phyloP scores from a whole-genome alignment of 106 monocot species.

The Xerophyta viscosa region DNA sequence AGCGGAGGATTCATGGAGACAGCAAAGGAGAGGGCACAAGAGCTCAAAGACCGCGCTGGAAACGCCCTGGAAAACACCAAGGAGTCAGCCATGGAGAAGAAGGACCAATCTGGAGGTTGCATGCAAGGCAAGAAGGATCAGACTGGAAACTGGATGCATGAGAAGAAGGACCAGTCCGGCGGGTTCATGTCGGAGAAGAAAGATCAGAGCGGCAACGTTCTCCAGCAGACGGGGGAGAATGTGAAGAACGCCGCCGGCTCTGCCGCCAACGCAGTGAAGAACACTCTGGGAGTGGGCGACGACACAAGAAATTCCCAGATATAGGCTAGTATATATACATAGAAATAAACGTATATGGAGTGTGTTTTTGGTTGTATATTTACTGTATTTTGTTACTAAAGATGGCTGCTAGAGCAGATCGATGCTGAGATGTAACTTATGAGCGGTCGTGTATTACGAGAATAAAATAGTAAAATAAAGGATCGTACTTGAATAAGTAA shows the following conservation, averaged over 20 bases:
- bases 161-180: background rate
- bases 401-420: too few relatives aligned
- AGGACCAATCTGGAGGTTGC: background rate
- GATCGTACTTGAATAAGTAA: too few relatives aligned
- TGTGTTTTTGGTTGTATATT: too few relatives aligned
- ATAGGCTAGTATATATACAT: too few relatives aligned
- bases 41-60: background rate
- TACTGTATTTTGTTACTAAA: too few relatives aligned
- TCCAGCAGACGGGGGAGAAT: background rate
- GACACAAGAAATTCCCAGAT: too few relatives aligned
- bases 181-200: background rate
- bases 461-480: too few relatives aligned
- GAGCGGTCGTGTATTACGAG: too few relatives aligned
- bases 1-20: background rate
- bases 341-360: too few relatives aligned
- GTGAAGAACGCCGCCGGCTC: slow-evolving; percentile 23
- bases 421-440: too few relatives aligned
- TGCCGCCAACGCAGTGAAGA: slow-evolving; percentile 24
- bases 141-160: background rate
- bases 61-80: background rate
- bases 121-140: background rate
- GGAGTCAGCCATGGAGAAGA: background rate
- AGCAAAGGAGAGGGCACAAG: background rate
- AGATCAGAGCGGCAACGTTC: background rate
- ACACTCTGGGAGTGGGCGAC: slow-evolving; percentile 24